Base-by-base conservation (phyloP, 805 yeast genomes). In the Cyberlindnera maritima region DNA sequence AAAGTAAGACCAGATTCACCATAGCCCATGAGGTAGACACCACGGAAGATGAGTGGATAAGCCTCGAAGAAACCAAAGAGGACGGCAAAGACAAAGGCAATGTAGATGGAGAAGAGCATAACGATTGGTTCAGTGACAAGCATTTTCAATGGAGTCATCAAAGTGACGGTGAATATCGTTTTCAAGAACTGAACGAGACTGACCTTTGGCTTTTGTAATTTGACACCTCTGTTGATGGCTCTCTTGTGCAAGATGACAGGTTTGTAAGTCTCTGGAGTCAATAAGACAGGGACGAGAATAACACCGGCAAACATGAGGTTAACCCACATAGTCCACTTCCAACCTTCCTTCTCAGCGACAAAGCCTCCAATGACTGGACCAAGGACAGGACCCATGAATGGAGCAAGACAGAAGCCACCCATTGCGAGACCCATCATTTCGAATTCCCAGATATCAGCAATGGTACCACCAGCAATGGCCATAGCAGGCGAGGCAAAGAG, bases 401-500 rank as follows among this genome's bases (percentile, higher is more conserved):
- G 90, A 12, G 90, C 86, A 46, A 85, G 65, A 63, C 91, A 83
- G 67, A 85, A 87, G n/a, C 81, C 65, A 3, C 86, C 78, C 82
- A 86, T 78, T n/a, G 95, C 90, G 4, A 82, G 56, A 14, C 89
- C 85, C 60, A 81, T 67, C 60, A 81, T 80, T 36, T 77, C 75
- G 29, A 82, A 79, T 18, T 72, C 76, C 82, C 91, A 89, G 40
- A 88, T 66, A 66, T 89, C 96, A 45, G 83, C 70, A 51, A 89
- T 79, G 5, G 94, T 82, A 53, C 96, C 97, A 44, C 91, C 89
- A 12, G 89, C 92, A 54, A 87, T 80, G 10, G 96, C 83, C 67
- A 89, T 72, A 2, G 91, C 89, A 3, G 94, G 95, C 2, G 91
- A 81, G 1, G 94, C 88, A 41, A 83, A 75, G 25, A 83, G 72